Base-by-base conservation (phyloP, 2,329 filamentous ascomycete genomes). In the Fusarium protoensiforme region DNA sequence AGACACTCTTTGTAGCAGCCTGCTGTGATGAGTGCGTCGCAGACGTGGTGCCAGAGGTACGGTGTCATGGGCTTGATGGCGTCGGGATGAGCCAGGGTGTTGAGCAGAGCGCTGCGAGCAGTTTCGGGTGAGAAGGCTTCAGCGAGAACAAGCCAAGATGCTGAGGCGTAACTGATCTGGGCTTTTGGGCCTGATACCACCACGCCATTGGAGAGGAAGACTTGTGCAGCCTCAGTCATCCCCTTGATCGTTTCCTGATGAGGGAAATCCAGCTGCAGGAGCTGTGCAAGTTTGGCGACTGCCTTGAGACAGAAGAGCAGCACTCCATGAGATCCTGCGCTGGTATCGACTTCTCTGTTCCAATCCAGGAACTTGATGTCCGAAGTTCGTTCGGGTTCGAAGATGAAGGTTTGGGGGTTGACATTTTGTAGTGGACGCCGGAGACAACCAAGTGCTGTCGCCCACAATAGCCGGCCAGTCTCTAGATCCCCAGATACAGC, bases 41-140 rank as follows among this genome's bases (percentile, higher is more conserved):
- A 72, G 5, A 72, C 58, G 35, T 72, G 64, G 48, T 72, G 69
- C 69, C 69, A 72, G 14, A 72, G 67, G 35, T 72, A 72, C 27
- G 46, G 46, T 1, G 46, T 53, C 46, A 53, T 53, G 27, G 46
- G 46, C 46, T 53, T 53, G 46, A 53, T 53, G 0, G 46, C 46
- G 1, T 7, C 18, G 4, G 46, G 27, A 13, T 53, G 46, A 3
- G 27, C 18, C 11, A 53, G 46, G 11, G 46, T 53, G 7, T 31
- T 53, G 27, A 53, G 46, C 11, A 53, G 27, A 8, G 27, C 46
- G 7, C 11, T 20, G 11, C 46, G 27, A 31, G 46, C 27, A 14
- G 46, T 31, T 14, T 53, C 27, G 2, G 27, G 46, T 13, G 46
- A 5, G 1, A 53, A 53, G 1, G 29, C 18, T 14, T 53, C 46